Percentiles rank a stretch among this genome's conserved stretches.
Evolutionary conservation across 1,139 yeast genomes (phyloP).

Genomic region (Pichia sp.): DNA sequence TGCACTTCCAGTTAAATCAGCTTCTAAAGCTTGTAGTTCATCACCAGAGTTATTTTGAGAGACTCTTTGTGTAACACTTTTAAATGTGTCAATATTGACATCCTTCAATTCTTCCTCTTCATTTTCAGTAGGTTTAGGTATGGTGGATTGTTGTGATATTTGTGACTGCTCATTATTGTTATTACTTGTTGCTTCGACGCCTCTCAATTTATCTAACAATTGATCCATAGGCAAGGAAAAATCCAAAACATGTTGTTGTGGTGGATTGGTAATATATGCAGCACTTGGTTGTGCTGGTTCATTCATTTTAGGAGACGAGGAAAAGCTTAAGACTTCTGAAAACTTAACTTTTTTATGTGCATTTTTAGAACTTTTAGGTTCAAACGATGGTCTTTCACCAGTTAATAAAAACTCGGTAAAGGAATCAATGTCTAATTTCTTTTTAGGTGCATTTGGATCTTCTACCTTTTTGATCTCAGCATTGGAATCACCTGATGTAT

Average conservation of each 20-base stretch:
- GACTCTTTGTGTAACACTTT: conserved; percentile 14
- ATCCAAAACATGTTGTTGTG: conserved; percentile 34
- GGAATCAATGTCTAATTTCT: conserved; percentile 57
- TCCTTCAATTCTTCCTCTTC: conserved; percentile 58
- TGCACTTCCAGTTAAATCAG: conserved; percentile 29
- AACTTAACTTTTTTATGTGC: conserved; percentile 57
- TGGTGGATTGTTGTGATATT: conserved; percentile 1
- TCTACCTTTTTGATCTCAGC: conserved; percentile 22
- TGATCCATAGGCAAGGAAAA: conserved; percentile 71
- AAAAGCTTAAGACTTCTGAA: conserved; percentile 50
- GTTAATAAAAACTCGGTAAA: conserved; percentile 70
- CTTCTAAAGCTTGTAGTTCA: conserved; percentile 25
- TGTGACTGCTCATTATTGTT: background rate
- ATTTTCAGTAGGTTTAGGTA: conserved; percentile 35
- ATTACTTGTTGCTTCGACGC: conserved; percentile 2
- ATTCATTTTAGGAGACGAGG: conserved; percentile 23
- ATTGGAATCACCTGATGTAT: conserved; percentile 11
- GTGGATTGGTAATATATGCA: conserved; percentile 13
- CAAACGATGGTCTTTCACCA: conserved; percentile 51
- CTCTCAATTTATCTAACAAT: conserved; percentile 41
- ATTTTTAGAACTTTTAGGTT: conserved; percentile 18
- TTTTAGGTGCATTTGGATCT: conserved; percentile 15
- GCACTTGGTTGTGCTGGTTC: conserved; percentile 1
- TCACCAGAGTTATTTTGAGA: conserved; percentile 7
- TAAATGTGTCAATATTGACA: conserved; percentile 33